Conservation (phyloP, 768 basidiomycete species). For the Russula compacta region DNA sequence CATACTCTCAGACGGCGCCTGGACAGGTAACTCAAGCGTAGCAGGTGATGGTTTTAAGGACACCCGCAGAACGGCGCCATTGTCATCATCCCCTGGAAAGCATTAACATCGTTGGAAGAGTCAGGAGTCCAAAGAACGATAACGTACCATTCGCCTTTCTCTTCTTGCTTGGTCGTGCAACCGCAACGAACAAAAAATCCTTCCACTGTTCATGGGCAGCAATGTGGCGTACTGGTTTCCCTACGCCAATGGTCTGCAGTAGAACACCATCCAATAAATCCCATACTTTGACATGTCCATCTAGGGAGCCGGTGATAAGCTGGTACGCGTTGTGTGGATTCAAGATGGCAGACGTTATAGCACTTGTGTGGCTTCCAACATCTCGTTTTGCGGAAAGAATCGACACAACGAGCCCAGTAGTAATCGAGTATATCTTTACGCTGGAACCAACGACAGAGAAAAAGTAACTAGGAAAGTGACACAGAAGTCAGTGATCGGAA, state of each 20-base stretch:
- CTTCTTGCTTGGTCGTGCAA: constrained; percentile 42
- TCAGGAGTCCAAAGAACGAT: not conserved
- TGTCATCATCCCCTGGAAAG: constrained; percentile 24
- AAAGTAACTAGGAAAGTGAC: constrained; percentile 56
- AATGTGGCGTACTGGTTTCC: constrained; percentile 60
- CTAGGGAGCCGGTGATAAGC: constrained; percentile 73
- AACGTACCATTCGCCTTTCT: constrained; percentile 27
- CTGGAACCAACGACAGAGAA: constrained; percentile 76
- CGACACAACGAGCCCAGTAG: constrained; percentile 71
- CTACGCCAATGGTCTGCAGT: constrained; percentile 62
- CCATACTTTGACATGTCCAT: constrained; percentile 87
- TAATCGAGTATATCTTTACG: constrained; percentile 77
- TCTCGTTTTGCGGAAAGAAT: constrained; percentile 52
- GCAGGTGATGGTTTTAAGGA: constrained; percentile 44
- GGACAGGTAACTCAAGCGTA: constrained; percentile 32
- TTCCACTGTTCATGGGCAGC: constrained; percentile 62
- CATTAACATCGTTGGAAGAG: not conserved
- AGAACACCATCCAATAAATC: constrained; percentile 82
- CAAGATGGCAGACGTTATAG: constrained; percentile 66
- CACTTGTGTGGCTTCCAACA: constrained; percentile 35
- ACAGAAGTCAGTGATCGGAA: constrained; percentile 11
- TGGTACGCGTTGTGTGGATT: constrained; percentile 86
- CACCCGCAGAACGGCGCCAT: constrained; percentile 52
- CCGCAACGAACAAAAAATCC: constrained; percentile 63
- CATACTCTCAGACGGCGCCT: constrained; percentile 42